Base-by-base conservation (phyloP, 805 yeast species). In the Wickerhamiella siamensis region DNA sequence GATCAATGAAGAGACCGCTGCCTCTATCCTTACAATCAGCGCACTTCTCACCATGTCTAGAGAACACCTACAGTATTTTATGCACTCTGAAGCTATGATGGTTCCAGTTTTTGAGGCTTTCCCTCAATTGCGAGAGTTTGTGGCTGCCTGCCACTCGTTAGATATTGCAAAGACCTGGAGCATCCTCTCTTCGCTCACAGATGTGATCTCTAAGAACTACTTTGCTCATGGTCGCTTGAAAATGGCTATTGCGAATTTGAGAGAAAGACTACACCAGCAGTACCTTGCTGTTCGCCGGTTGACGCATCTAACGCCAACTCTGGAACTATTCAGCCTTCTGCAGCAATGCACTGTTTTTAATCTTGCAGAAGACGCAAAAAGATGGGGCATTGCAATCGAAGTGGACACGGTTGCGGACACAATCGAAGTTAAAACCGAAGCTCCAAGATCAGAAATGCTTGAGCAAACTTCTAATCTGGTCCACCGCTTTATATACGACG, bases 21-120 rank as follows among this genome's bases (percentile, higher is more conserved):
- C 37, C 14, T 33, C 44, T 6, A 43, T 48, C 42, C 38, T 48
- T 38, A n/a, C 43, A 17, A 21, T 33, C n/a, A 26, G 46, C 19
- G 44, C 41, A 12, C 27, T 44, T 19, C 33, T 44, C 18, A 19
- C 39, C 5, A 24, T 46, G 14, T 34, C 27, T 9, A 32, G 46
- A 4, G 41, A 31, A 10, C 41, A 42, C 12, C 40, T 48, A 5
- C 27, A 27, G 24, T 35, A 15, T 26, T 42, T 48, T 24, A 15
- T 22, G 14, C 15, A 20, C 4, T 33, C 42, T 5, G 46, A 44
- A n/a, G 35, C 38, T 8, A 14, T 39, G 10, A 24, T 12, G 6
- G 29, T 24, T 12, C 38, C 38, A 4, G 20, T 36, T 3, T 24
- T 36, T n/a, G 20, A 15, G n/a, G 20, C 14, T 3, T 24, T 9